A percentile compares a stretch with the other conserved stretches of the same genome.
Conservation (phyloP, 306 rosid species). For the Vicia villosa region DNA sequence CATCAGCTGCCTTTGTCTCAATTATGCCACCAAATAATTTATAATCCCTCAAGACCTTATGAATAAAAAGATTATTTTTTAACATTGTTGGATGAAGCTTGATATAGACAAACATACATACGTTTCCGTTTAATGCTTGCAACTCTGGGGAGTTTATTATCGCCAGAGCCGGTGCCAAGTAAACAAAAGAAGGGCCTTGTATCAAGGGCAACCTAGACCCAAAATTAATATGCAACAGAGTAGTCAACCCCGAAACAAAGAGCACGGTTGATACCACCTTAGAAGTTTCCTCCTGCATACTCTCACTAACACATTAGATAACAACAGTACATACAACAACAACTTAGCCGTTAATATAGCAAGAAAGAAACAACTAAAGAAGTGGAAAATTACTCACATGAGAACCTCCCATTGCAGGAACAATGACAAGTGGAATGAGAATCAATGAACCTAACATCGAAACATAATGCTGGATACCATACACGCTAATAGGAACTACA, state of each 20-base stretch:
- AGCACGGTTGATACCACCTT: slow-evolving; percentile 91
- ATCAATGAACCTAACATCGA: slow-evolving; percentile 88
- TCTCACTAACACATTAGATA: slow-evolving; percentile 59
- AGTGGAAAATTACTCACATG: slow-evolving; percentile 64
- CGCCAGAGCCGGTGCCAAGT: slow-evolving; percentile 79
- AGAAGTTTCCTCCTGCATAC: slow-evolving; percentile 86
- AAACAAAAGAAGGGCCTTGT: slow-evolving; percentile 96
- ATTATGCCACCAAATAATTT: background rate
- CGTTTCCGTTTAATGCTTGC: slow-evolving; percentile 82
- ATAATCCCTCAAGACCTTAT: background rate
- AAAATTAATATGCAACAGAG: slow-evolving; percentile 78
- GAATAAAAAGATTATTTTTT: background rate
- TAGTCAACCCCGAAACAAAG: slow-evolving; percentile 82
- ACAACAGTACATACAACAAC: slow-evolving; percentile 35
- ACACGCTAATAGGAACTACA: slow-evolving; percentile 85
- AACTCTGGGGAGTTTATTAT: slow-evolving; percentile 89
- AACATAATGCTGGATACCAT: slow-evolving; percentile 85
- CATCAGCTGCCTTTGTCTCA: slow-evolving; percentile 9
- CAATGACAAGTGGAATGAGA: slow-evolving; percentile 88
- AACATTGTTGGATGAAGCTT: background rate
- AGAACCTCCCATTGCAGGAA: slow-evolving; percentile 99
- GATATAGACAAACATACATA: slow-evolving; percentile 40
- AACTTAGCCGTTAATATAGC: slow-evolving; percentile 28
- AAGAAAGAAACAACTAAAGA: background rate
- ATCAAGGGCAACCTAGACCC: slow-evolving; percentile 96